phyloP scores from a whole-genome alignment of 2,329 filamentous ascomycete species.

The Incumbomyces lentus region DNA sequence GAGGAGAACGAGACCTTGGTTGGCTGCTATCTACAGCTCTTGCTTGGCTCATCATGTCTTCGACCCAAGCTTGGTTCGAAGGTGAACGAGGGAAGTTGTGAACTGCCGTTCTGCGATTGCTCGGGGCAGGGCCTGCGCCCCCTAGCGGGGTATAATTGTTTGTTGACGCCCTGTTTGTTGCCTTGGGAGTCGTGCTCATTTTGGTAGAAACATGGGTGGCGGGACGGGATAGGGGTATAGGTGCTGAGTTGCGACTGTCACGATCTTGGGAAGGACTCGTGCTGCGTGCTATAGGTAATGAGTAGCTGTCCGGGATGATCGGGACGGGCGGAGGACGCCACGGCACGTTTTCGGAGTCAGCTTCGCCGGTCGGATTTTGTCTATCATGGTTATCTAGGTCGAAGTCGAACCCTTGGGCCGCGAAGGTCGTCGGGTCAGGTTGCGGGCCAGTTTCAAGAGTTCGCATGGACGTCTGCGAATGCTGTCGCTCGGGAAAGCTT shows the following conservation, averaged over 20 bases:
- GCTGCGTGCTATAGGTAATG: conserved; percentile 8
- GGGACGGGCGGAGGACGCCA: conserved; percentile 17
- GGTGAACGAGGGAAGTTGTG: conserved; percentile 27
- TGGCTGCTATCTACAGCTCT: conserved; percentile 21
- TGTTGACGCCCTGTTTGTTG: conserved; percentile 11
- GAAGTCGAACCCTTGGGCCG: conserved; percentile 7
- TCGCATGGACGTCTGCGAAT: conserved; percentile 5
- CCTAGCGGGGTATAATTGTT: conserved; percentile 31
- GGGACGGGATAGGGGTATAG: conserved; percentile 6
- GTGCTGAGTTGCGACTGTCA: not conserved
- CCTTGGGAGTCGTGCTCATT: conserved; percentile 12
- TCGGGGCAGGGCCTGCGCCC: conserved; percentile 35
- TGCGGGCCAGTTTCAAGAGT: not conserved
- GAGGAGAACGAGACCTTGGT: not conserved
- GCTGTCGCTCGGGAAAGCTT: conserved; percentile 31
- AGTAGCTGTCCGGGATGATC: conserved; percentile 12
- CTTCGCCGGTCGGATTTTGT: not conserved
- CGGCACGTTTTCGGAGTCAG: not conserved
- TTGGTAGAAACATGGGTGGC: conserved; percentile 11
- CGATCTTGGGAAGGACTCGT: not conserved
- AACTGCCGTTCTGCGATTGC: conserved; percentile 30
- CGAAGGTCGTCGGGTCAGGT: conserved; percentile 4
- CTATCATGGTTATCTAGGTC: not conserved
- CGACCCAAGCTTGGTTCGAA: conserved; percentile 39
- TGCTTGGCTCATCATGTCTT: conserved; percentile 36